phyloP scores from a whole-genome alignment of 768 basidiomycete genomes.

The Pulveroboletus sp. region DNA sequence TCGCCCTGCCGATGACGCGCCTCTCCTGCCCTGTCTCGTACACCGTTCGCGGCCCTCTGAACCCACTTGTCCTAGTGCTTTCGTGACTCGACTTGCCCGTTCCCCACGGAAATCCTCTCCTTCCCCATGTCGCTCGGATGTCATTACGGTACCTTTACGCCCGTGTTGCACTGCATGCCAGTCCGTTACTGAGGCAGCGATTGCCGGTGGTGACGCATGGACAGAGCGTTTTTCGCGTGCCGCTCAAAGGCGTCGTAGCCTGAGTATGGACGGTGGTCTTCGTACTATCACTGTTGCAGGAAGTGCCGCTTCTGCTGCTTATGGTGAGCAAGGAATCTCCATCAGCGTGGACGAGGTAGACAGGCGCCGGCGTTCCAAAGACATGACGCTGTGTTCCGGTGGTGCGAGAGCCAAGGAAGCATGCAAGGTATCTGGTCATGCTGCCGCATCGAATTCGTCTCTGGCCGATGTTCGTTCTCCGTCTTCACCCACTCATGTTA shows the following conservation, averaged over 20 bases:
- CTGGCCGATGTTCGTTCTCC: neutral
- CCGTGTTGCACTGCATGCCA: constrained; percentile 67
- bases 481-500: constrained; percentile 10
- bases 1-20: constrained; percentile 32
- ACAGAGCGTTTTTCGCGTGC: constrained; percentile 59
- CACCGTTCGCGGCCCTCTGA: constrained; percentile 34
- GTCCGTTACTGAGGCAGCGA: constrained; percentile 50
- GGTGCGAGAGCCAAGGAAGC: neutral
- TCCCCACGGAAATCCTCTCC: constrained; percentile 20
- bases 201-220: constrained; percentile 54
- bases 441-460: neutral
- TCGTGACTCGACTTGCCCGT: constrained; percentile 11
- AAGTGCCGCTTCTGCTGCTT: constrained; percentile 28
- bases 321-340: constrained; percentile 26
- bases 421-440: neutral
- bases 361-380: constrained; percentile 47
- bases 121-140: constrained; percentile 36
- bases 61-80: neutral
- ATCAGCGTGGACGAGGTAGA: constrained; percentile 65
- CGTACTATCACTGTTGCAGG: constrained; percentile 27
- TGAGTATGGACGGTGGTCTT: constrained; percentile 34
- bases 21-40: constrained; percentile 54
- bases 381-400: constrained; percentile 13
- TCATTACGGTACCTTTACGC: constrained; percentile 60
- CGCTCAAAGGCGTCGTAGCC: constrained; percentile 53